Base-by-base conservation (phyloP, 2,329 filamentous ascomycete species). In the Aspergillus pseudoterreus region DNA sequence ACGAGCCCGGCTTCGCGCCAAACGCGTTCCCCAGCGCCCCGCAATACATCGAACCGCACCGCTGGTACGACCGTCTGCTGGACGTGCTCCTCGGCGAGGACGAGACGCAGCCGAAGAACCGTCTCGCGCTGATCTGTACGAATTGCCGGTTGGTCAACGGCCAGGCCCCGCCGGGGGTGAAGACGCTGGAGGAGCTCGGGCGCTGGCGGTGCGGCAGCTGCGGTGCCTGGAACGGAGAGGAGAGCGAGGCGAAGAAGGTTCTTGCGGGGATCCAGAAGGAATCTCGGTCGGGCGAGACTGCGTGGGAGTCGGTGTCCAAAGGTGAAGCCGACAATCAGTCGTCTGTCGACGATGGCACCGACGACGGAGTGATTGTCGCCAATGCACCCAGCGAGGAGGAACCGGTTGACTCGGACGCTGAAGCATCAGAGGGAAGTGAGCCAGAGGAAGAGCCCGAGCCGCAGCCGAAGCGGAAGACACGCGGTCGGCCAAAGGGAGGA, bases 21-120 rank as follows among this genome's bases (percentile, higher is more conserved):
- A 78, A 78, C 47, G 76, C 75, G 1, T 78, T 76, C 53, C 54
- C 72, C 1, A 61, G 62, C 43, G 57, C 63, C 3, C 58, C 65
- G 8, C 68, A 67, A 30, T 70, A 73, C 22, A 62, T 67, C 41
- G 67, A 73, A 46, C 64, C 68, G 58, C 75, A 84, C 14, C 85
- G 88, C 65, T 99, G 94, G 94, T 99, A 97, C 71, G 94, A 99
- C 68, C 84, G 92, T 50, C 85, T 99, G 48, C 78, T 99, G 51
- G 94, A 99, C 64, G 83, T 95, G 0, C 82, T 99, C 22, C 81
- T 99, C 0, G 94, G 94, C 45, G 94, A 99, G 66, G 94, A 99
- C 64, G 94, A 99, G 72, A 95, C 89, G 4, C 85, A 88, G 11
- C 83, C 92, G 2, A 95, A 91, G 75, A 97, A 97, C 70, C 85